Percentiles rank a stretch among this genome's conserved stretches.
Evolutionary conservation across 2,329 filamentous ascomycete species (phyloP).

Genomic region (Aspergillus pseudotamarii): DNA sequence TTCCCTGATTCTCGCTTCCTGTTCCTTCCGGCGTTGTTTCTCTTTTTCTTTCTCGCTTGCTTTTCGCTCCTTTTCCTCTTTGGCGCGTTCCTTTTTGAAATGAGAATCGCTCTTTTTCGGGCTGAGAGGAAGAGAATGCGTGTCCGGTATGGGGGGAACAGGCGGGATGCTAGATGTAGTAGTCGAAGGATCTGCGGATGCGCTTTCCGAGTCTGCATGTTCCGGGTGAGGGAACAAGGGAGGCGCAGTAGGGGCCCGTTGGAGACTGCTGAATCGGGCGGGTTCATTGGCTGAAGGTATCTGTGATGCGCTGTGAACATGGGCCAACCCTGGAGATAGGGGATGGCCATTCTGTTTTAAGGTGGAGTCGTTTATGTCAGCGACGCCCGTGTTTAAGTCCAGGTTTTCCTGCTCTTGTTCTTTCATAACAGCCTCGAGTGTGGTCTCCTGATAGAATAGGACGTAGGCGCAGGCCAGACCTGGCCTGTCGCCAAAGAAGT

Average conservation of each 20-base stretch:
- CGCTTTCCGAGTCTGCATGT: conserved; percentile 28
- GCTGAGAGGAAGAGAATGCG: conserved; percentile 40
- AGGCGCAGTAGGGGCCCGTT: conserved; percentile 47
- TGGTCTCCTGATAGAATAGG: conserved; percentile 94
- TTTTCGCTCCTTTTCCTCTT: conserved; percentile 62
- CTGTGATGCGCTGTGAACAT: conserved; percentile 44
- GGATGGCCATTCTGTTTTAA: conserved; percentile 37
- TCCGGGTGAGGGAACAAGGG: conserved; percentile 49
- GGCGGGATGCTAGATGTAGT: conserved; percentile 16
- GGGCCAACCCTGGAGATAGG: conserved; percentile 37
- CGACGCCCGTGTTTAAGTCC: conserved; percentile 40
- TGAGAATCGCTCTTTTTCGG: conserved; percentile 65
- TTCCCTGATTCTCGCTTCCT: conserved; percentile 55
- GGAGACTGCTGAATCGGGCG: conserved; percentile 34
- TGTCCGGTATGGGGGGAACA: conserved; percentile 36
- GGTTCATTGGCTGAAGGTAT: conserved; percentile 40
- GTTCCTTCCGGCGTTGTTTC: conserved; percentile 57
- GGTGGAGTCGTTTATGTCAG: conserved; percentile 48
- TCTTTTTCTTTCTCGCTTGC: conserved; percentile 51
- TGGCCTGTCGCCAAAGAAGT: conserved; percentile 93
- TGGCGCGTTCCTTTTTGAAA: conserved; percentile 68
- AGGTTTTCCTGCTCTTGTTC: conserved; percentile 82
- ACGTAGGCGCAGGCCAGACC: conserved; percentile 95
- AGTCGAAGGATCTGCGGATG: conserved; percentile 25
- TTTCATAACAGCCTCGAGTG: conserved; percentile 66